Base-by-base conservation (phyloP, 2,329 filamentous ascomycete genomes). In the Fusarium sp. region DNA sequence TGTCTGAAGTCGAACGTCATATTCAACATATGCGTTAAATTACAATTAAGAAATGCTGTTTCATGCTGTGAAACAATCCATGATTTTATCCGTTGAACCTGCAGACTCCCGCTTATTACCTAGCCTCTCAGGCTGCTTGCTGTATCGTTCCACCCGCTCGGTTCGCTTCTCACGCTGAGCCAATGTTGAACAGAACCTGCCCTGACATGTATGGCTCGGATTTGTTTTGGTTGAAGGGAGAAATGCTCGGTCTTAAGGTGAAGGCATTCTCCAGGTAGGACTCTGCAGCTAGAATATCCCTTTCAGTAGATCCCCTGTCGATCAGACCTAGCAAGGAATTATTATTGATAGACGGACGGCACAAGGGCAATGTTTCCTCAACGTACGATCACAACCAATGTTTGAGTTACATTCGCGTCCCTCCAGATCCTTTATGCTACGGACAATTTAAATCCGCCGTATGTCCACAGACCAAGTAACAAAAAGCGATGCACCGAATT, bases 241-340 rank as follows among this genome's bases (percentile, higher is more conserved):
- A 33, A 51, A 57, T 39, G 44, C 45, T 47, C 52, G 41, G 24
- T 47, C 33, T 24, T 60, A 9, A 24, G 24, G 18, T 13, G 17
- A 64, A 52, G 35, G 7, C 36, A 41, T 31, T 38, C n/a, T 36
- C 33, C 26, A 22, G 49, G 49, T 22, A 52, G 17, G 31, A 36
- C 12, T 52, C n/a, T 20, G 33, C 26, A 22, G 17, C 42, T 45
- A 35, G 18, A 44, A 56, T 36, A 33, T 36, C 64, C 55, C 13
- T 58, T 47, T 48, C 35, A 51, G 58, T 18, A 61, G 39, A 52
- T 48, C 71, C 69, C 68, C 68, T 77, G 75, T 47, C 70, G 73
- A 77, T 76, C 75, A 63, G 41, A 41, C 56, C 70, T 20, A 41
- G 44, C 61, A 39, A 26, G 73, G 52, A 52, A 55, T 42, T 22